Evolutionary conservation across 768 basidiomycete genomes (phyloP), one percentile per base, ranked within the genome.

Genomic region (Tricholomella constricta): DNA sequence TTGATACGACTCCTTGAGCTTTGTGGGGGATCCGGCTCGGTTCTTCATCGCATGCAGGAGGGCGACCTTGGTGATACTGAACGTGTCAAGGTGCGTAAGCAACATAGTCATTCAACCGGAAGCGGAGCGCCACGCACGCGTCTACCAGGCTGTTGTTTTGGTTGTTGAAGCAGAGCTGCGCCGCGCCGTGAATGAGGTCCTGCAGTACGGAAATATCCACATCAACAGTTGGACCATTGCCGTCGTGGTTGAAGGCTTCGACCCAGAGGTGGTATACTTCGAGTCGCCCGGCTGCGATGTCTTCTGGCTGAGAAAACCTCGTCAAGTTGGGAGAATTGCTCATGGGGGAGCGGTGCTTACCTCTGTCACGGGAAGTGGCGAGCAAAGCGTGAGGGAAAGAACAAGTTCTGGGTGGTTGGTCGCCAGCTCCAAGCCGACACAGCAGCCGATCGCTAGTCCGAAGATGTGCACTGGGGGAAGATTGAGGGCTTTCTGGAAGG

Each of bases 401-500:
- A 64, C 59, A 26, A 56, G 29, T 11, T 66, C 56, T 10, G 67
- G 65, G 29, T 62, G 58, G 3, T 34, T 22, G 23, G 57, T 38
- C 8, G 69, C 62, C 34, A 69, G 45, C 42, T 66, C 63, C 7
- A 70, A 51, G 25, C 56, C 62, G 20, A 68, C 56, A 26, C 59
- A 56, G 11, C 63, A 54, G 2, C 69, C 69, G 19, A 69, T 59
- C 2, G 62, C 58, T 4, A 67, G 41, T 6, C 63, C 67, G 27
- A 70, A 67, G 27, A 70, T 49, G 54, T 69, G 66, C 11, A 64
- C 45, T 0, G 65, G 63, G 5, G 69, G 64, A 10, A 70, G 61
- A 25, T 60, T 43, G 37, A 67, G 48, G 11, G 64, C 57, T 57
- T 65, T 63, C 69, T 70, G 48, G 25, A 44, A 54, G 43, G 22